Conservation (phyloP, 345 rosid species). For the Pistacia vera region DNA sequence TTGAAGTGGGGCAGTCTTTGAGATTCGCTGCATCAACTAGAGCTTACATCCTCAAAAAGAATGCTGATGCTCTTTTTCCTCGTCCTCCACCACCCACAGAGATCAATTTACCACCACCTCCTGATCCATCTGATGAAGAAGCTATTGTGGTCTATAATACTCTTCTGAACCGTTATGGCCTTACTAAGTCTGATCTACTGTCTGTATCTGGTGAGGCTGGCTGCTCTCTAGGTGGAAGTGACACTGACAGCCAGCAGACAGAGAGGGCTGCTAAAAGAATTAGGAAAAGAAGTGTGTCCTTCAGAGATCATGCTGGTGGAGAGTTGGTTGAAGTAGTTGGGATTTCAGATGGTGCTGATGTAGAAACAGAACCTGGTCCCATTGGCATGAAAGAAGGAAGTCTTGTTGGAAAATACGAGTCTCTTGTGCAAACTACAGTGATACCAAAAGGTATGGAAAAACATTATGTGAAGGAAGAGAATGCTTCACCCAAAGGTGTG, state of each 20-base stretch:
- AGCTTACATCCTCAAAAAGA: conserved; percentile 76
- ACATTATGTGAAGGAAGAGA: conserved; percentile 41
- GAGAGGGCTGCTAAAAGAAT: conserved; percentile 60
- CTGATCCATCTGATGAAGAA: conserved; percentile 86
- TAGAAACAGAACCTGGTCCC: conserved; percentile 96
- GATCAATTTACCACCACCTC: conserved; percentile 73
- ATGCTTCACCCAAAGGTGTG: conserved; percentile 50
- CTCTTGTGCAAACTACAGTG: conserved; percentile 69
- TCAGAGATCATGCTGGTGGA: conserved; percentile 89
- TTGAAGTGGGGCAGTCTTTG: conserved; percentile 78
- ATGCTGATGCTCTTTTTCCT: conserved; percentile 76
- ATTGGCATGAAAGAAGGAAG: conserved; percentile 91
- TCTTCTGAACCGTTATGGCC: conserved; percentile 74
- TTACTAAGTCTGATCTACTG: conserved; percentile 39
- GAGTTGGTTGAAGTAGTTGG: conserved; percentile 91
- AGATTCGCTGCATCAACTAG: conserved; percentile 95
- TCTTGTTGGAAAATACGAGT: conserved; percentile 89
- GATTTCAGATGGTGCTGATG: conserved; percentile 89
- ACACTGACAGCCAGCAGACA: conserved; percentile 11
- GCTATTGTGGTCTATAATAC: conserved; percentile 87
- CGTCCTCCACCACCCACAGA: conserved; percentile 58
- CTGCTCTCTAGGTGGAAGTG: conserved; percentile 23
- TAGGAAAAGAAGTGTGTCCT: conserved; percentile 63
- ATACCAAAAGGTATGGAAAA: conserved; percentile 80
- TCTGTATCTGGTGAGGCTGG: conserved; percentile 30